These are phyloP conservation scores for Piper longum DNA, from an alignment of 164 flowering plant genomes.

Conservation along the genomic window DNA sequence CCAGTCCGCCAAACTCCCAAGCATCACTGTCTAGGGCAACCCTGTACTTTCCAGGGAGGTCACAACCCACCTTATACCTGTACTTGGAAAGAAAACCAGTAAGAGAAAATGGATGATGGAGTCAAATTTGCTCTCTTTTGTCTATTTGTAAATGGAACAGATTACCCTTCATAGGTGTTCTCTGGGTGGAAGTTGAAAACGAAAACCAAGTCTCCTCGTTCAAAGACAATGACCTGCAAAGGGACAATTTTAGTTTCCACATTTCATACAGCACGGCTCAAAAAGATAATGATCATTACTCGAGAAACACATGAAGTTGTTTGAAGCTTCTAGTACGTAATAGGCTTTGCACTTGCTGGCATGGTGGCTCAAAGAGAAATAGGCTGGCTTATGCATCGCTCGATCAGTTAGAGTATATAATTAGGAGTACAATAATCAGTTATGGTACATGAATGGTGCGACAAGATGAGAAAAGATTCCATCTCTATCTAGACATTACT, in stretches of 20 bases:
- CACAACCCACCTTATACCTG: conserved; percentile 95
- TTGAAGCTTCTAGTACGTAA: neutral
- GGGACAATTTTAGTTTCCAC: neutral
- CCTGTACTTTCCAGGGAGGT: conserved; percentile 86
- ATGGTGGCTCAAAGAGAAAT: no score
- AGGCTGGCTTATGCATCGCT: no score
- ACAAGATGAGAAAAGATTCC: no score
- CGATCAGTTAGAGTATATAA: no score
- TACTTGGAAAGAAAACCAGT: neutral
- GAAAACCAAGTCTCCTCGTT: conserved; percentile 85
- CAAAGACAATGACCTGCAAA: conserved; percentile 87
- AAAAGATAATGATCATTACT: neutral
- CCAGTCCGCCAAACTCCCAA: conserved; percentile 79
- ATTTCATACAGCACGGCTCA: neutral
- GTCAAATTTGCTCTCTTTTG: neutral
- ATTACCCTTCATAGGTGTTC: conserved; percentile 79
- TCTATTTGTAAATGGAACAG: neutral
- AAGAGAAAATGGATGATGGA: neutral
- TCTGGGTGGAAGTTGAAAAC: conserved; percentile 90
- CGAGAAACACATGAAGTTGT: neutral
- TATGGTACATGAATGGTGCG: no score
- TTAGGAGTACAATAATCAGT: no score
- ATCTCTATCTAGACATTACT: no score
- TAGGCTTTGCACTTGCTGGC: neutral
- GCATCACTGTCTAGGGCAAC: conserved; percentile 96